Base-by-base conservation (phyloP, 345 rosid genomes). In the Raphanus raphanistrum region DNA sequence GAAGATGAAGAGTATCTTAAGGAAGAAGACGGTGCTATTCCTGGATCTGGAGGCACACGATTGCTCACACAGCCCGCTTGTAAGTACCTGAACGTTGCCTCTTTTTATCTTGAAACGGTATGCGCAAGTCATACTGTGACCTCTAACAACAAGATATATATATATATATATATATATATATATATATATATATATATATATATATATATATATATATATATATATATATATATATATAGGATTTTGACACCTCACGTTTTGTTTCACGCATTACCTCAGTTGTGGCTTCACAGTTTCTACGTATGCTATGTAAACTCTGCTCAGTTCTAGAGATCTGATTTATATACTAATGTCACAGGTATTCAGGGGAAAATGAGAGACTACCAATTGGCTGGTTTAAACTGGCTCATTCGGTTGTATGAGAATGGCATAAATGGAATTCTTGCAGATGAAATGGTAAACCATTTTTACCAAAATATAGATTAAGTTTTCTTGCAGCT, bases 381-480 rank as follows among this genome's bases (percentile, higher is more conserved):
- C 81, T 95, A 95, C 84, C 99, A 95, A 71, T 91, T 95, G 79
- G 99, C 96, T 69, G 99, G 98, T 63, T 73, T 95, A 68, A 95
- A 95, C 83, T 92, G 99, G 99, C 96, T 92, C 75, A 92, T 92
- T 73, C 81, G 96, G 50, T 85, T 95, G 68, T 92, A 95, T 68
- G 99, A 92, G 86, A 95, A 95, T 83, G 97, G 98, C 61, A 92
- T 95, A 57, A 95, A 95, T 76, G 99, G 98, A 70, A 95, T 95
- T 74, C 93, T 95, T 69, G 98, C 96, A 2, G 97, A 94, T 82
- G 97, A 94, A 85, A 92, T 92, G 98, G 98, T 94, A 84, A 72
- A 74, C 29, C 3, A 35, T 7, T n/a, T 28, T 8, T 17, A 67
- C 28, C 54, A 48, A 11, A 27, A 26, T 31, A 68, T 32, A 38